Base-by-base conservation (phyloP, 2,329 filamentous ascomycete genomes). In the Exophiala mesophila region DNA sequence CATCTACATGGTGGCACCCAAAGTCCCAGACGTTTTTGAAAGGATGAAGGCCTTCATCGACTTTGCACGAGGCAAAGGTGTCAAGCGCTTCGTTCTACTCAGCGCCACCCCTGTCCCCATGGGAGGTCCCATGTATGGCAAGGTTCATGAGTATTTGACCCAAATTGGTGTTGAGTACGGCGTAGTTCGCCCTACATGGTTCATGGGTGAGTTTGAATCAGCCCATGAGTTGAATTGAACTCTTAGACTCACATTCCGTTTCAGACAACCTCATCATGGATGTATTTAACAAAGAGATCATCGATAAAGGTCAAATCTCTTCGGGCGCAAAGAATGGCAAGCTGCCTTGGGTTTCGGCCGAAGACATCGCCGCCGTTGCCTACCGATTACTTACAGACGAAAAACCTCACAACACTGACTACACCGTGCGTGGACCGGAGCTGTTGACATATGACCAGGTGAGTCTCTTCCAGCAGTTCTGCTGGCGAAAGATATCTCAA, bases 371-470 rank as follows among this genome's bases (percentile, higher is more conserved):
- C 2, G 21, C 24, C 4, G 47, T 55, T 10, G 45, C 47, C 3
- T 53, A 38, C 34, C 47, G 31, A 10, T 32, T 35, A 9, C 38
- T 56, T 20, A 52, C 37, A 19, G 45, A 52, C 18, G 17, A 35
- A 23, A 18, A 24, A n/a, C 30, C 41, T n/a, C 49, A 53, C 21
- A 38, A 53, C 24, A 49, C 37, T 5, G 44, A 48, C 4, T 62
- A 59, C 40, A 8, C 64, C 1, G 47, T 70, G 9, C 38, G 67
- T 2, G 65, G 67, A 1, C 58, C 63, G 0, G 63, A 68, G 45
- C 42, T 66, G 35, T 47, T 68, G 5, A 54, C 56, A 1, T 68
- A 68, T 36, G 46, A 44, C 7, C 60, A 45, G 34, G 35, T 39
- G 13, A 26, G 24, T 20, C 15, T 16, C 3, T 9, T 21, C 30